Base-by-base conservation (phyloP, 2,329 filamentous ascomycete species). In the Fusarium burgessii region DNA sequence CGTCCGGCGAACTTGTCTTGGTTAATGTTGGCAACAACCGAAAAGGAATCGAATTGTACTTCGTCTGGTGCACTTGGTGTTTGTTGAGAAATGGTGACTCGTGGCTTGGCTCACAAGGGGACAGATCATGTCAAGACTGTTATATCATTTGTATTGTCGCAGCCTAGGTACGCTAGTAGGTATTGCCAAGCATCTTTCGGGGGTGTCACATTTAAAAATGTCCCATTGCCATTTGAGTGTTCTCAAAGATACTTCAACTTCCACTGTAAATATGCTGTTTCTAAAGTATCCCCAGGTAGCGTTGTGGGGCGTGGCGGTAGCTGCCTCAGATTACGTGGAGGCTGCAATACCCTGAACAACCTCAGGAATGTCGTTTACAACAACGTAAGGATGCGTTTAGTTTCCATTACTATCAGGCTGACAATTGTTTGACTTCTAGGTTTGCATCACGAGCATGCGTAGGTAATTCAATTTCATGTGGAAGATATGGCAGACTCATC, bases 41-140 rank as follows among this genome's bases (percentile, higher is more conserved):
- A 50, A 27, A 33, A 32, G 18, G 15, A 32, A 14, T 36, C 20
- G 12, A 29, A 6, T 6, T 17, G 25, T 32, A 40, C 45, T 66
- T 60, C n/a, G 35, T 58, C 55, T 49, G 32, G 58, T 46, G n/a
- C 29, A 55, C 57, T 36, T 46, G 38, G 25, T 40, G 46, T 50
- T 62, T 66, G 40, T 56, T 66, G 54, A 41, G 67, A 41, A 62
- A 63, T 61, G 59, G 54, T 62, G 50, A 63, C 52, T 62, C 27
- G 56, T 72, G 62, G 60, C 58, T 73, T 56, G 46, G 64, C 47
- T 70, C 46, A 35, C 61, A 57, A 66, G 41, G 62, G 61, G 72
- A 73, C 72, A 74, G 72, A 74, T 74, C 58, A 69, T 73, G 58
- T 61, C 69, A 68, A 68, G 72, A 62, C 63, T 18, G 35, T 47